Evolutionary conservation across 768 basidiomycete genomes (phyloP).

Genomic region (Lactifluus echinatus): DNA sequence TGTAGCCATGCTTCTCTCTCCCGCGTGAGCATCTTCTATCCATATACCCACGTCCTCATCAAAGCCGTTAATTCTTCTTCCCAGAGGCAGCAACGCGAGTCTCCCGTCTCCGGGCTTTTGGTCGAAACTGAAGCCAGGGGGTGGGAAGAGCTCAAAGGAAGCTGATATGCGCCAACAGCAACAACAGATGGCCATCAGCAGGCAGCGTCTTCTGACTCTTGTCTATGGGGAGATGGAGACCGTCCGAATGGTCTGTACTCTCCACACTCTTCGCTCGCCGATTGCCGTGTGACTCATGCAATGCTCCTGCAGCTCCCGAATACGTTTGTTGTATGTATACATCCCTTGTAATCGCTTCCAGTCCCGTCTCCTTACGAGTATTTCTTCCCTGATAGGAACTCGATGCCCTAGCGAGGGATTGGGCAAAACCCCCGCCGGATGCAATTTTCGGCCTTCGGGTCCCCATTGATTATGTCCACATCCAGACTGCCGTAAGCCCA

Average conservation of each 20-base stretch:
- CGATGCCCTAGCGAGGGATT: constrained; percentile 70
- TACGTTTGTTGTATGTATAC: constrained; percentile 46
- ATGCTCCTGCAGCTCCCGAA: constrained; percentile 48
- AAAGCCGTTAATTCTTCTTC: constrained; percentile 30
- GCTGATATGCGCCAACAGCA: constrained; percentile 45
- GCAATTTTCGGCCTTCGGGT: constrained; percentile 67
- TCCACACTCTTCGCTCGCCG: neutral
- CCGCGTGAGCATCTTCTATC: constrained; percentile 48
- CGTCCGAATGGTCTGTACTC: constrained; percentile 50
- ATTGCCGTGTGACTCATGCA: neutral
- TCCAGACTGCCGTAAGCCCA: constrained; percentile 67
- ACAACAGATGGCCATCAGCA: constrained; percentile 54
- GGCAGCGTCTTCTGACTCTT: constrained; percentile 73
- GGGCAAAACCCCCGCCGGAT: constrained; percentile 81
- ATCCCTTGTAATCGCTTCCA: neutral
- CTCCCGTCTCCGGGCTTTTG: constrained; percentile 41
- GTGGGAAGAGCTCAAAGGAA: constrained; percentile 40
- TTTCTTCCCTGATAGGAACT: constrained; percentile 49
- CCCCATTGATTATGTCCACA: constrained; percentile 80
- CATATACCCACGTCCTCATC: constrained; percentile 21
- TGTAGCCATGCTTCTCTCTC: constrained; percentile 64
- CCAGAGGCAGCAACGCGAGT: constrained; percentile 59
- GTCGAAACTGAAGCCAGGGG: constrained; percentile 55
- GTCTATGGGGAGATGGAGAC: constrained; percentile 84
- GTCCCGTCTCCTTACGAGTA: neutral